A percentile compares a stretch with the other conserved stretches of the same genome.
These are phyloP conservation scores for Pseudopithomyces chartarum DNA, from an alignment of 2,329 filamentous ascomycete species.

Conservation along the genomic window DNA sequence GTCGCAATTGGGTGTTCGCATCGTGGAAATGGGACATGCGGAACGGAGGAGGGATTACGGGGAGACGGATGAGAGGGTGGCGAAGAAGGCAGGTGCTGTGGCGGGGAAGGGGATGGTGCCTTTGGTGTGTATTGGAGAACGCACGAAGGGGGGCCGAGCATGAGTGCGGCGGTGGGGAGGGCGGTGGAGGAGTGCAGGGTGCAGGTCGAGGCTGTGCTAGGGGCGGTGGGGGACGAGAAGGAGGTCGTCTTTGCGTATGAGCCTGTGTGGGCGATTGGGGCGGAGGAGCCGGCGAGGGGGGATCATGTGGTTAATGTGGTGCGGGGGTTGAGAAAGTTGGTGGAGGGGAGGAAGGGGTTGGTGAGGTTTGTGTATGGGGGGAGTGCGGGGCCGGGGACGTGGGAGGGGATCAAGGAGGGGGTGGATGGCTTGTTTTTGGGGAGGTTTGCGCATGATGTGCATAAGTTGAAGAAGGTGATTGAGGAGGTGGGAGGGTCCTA, in stretches of 20 bases:
- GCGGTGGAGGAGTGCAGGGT: constrained; percentile 69
- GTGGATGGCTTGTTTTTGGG: constrained; percentile 84
- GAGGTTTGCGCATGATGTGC: constrained; percentile 78
- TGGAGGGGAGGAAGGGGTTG: constrained; percentile 57
- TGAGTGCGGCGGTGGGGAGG: constrained; percentile 56
- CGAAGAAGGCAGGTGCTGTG: constrained; percentile 71
- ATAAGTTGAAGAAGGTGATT: constrained; percentile 73
- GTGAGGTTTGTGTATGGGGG: constrained; percentile 81
- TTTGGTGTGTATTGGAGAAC: constrained; percentile 80
- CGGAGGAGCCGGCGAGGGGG: constrained; percentile 70
- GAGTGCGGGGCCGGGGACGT: constrained; percentile 80
- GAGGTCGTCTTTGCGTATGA: constrained; percentile 84
- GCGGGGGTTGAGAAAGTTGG: constrained; percentile 63
- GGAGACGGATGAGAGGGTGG: constrained; percentile 73
- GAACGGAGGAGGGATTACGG: constrained; percentile 74
- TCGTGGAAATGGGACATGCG: constrained; percentile 82
- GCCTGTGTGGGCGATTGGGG: constrained; percentile 87
- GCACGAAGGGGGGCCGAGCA: constrained; percentile 52
- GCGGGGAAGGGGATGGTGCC: constrained; percentile 74
- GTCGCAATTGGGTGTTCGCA: constrained; percentile 67
- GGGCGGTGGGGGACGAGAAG: constrained; percentile 62
- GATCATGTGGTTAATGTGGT: constrained; percentile 76
- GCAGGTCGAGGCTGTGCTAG: constrained; percentile 69
- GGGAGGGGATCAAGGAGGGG: constrained; percentile 66
- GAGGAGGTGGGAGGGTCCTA: constrained; percentile 64